These are phyloP conservation scores for Suillus alpinus DNA, from an alignment of 768 basidiomycete species.

Conservation along the genomic window DNA sequence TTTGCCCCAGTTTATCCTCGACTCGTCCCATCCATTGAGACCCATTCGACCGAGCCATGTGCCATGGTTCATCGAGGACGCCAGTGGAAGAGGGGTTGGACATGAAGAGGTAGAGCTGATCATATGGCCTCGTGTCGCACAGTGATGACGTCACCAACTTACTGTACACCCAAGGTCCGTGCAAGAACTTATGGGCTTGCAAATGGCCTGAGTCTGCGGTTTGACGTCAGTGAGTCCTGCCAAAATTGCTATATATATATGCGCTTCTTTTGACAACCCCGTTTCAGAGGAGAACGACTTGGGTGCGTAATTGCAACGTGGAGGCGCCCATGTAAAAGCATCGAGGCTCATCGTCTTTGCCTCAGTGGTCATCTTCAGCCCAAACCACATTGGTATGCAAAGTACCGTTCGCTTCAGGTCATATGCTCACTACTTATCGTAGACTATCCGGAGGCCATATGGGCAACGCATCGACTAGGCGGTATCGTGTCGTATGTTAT, in stretches of 20 bases:
- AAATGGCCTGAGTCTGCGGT: conserved; percentile 48
- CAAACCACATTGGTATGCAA: conserved; percentile 58
- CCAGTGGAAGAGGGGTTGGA: conserved; percentile 41
- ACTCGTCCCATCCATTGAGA: conserved; percentile 37
- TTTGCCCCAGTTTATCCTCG: conserved; percentile 65
- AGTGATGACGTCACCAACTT: background rate
- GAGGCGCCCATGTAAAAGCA: background rate
- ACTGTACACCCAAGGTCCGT: conserved; percentile 27
- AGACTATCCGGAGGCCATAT: conserved; percentile 57
- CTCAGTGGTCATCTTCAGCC: conserved; percentile 60
- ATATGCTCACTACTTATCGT: background rate
- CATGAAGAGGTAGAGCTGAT: conserved; percentile 45
- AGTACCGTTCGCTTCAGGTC: background rate
- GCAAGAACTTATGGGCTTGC: conserved; percentile 50
- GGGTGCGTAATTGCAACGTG: conserved; percentile 34
- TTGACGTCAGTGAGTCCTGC: conserved; percentile 41
- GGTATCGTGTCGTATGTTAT: conserved; percentile 52
- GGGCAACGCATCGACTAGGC: conserved; percentile 60
- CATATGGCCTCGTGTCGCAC: background rate
- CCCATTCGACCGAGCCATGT: conserved; percentile 43
- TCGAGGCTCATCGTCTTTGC: conserved; percentile 4
- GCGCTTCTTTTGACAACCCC: background rate
- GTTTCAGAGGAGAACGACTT: conserved; percentile 47
- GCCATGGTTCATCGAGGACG: conserved; percentile 63
- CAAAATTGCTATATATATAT: background rate